Evolutionary conservation across 2,329 filamentous ascomycete species (phyloP).

Genomic region (Didymella pinodella): DNA sequence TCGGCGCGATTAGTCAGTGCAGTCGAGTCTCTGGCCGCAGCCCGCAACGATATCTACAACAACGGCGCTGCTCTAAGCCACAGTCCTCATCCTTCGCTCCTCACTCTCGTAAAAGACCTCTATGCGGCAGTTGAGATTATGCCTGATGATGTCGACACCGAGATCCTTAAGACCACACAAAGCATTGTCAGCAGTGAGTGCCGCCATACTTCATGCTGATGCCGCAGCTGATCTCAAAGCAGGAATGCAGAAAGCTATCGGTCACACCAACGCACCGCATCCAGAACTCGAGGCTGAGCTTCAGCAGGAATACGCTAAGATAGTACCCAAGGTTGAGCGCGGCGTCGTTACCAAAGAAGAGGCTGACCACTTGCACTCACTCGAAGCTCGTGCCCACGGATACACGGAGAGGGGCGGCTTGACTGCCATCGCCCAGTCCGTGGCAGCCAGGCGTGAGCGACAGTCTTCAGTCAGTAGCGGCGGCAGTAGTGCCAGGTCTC

Average conservation of each 20-base stretch:
- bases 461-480: constrained; percentile 28
- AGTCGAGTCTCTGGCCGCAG: constrained; percentile 40
- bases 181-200: constrained; percentile 42
- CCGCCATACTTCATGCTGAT: no score
- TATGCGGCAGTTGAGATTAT: constrained; percentile 35
- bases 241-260: constrained; percentile 45
- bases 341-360: constrained; percentile 51
- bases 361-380: constrained; percentile 52
- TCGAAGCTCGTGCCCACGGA: constrained; percentile 50
- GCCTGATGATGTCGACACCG: constrained; percentile 36
- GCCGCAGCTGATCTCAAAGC: constrained; percentile 16
- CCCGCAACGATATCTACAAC: constrained; percentile 33
- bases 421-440: constrained; percentile 51
- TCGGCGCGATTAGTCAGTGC: constrained; percentile 42
- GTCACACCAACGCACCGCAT: constrained; percentile 35
- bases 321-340: constrained; percentile 44
- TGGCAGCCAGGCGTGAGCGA: constrained; percentile 44
- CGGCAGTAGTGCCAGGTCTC: constrained; percentile 17
- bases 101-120: constrained; percentile 40
- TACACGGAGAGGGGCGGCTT: constrained; percentile 49
- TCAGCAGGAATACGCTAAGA: constrained; percentile 41
- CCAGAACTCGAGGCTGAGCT: constrained; percentile 43
- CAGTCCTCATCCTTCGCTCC: constrained; percentile 29
- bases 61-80: constrained; percentile 22
- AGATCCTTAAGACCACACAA: constrained; percentile 39